phyloP scores from a whole-genome alignment of 768 basidiomycete species.

The Megacollybia marginata region DNA sequence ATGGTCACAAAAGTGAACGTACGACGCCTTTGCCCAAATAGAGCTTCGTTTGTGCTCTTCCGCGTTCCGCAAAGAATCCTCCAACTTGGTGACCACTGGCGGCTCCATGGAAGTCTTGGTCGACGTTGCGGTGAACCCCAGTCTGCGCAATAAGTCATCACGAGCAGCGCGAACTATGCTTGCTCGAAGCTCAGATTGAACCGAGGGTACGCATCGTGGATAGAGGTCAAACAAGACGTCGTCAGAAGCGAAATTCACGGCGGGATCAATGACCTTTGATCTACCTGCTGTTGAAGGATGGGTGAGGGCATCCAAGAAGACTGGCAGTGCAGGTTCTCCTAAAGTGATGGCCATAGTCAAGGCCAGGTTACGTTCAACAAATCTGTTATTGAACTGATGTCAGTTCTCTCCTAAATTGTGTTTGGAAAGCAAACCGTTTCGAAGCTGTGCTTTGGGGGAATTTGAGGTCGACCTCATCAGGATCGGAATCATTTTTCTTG shows the following conservation, averaged over 20 bases:
- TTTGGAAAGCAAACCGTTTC: not conserved
- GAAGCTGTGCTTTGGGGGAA: conserved; percentile 13
- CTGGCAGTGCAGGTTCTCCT: conserved; percentile 8
- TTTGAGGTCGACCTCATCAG: conserved; percentile 3
- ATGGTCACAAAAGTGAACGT: not conserved
- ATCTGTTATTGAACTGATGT: not conserved
- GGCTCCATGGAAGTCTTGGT: conserved; percentile 1
- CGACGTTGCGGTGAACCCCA: conserved; percentile 2
- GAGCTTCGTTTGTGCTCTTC: conserved; percentile 7
- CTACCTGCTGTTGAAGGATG: conserved; percentile 11
- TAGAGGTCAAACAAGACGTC: conserved; percentile 9
- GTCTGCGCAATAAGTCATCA: conserved; percentile 2
- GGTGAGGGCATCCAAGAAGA: conserved; percentile 9
- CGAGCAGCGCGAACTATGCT: conserved; percentile 2
- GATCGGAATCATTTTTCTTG: not conserved
- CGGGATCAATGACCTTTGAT: conserved; percentile 6
- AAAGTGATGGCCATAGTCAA: conserved; percentile 9
- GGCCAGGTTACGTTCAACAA: conserved; percentile 11
- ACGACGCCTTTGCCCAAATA: conserved; percentile 10
- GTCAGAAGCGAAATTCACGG: conserved; percentile 7
- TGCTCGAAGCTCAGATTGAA: conserved; percentile 3
- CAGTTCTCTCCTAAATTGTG: too few relatives aligned
- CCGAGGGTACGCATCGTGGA: conserved; percentile 10
- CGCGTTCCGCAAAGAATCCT: conserved; percentile 6
- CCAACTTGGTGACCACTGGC: conserved; percentile 6